Conservation (phyloP, 306 rosid genomes). For the Inga oerstediana region DNA sequence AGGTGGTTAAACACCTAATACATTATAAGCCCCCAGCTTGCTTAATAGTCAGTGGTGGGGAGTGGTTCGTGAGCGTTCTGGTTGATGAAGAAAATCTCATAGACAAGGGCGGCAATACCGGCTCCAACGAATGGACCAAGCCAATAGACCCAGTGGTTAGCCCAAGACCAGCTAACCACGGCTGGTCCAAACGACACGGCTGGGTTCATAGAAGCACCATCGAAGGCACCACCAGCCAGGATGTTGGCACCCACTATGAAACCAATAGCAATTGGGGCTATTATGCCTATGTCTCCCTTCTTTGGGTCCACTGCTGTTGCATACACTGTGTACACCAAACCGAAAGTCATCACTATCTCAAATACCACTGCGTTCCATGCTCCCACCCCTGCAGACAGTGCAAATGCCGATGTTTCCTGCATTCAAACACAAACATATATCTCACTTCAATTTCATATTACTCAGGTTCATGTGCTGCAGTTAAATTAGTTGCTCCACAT, state of each 20-base stretch:
- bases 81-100: conserved; percentile 54
- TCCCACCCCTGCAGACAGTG: conserved; percentile 57
- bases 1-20: not conserved
- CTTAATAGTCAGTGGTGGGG: conserved; percentile 52
- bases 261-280: conserved; percentile 81
- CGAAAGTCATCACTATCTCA: conserved; percentile 77
- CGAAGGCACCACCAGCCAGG: conserved; percentile 75
- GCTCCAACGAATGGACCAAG: conserved; percentile 66
- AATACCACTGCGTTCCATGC: conserved; percentile 62
- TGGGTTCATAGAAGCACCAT: conserved; percentile 83
- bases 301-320: conserved; percentile 75
- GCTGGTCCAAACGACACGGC: conserved; percentile 79
- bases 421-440: not conserved
- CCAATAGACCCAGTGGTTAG: conserved; percentile 79
- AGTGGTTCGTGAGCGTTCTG: conserved; percentile 55
- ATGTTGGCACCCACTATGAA: conserved; percentile 79
- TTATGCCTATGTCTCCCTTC: conserved; percentile 64
- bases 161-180: conserved; percentile 72
- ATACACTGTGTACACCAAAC: conserved; percentile 68
- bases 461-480: not conserved
- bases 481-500: no score
- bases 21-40: not conserved
- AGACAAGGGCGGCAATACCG: conserved; percentile 58
- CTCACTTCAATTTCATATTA: no score
- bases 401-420: conserved; percentile 62